Percentiles rank a stretch among this genome's conserved stretches.
These are phyloP conservation scores for Clarireedia monteithiana DNA, from an alignment of 2,329 filamentous ascomycete species.

Conservation along the genomic window DNA sequence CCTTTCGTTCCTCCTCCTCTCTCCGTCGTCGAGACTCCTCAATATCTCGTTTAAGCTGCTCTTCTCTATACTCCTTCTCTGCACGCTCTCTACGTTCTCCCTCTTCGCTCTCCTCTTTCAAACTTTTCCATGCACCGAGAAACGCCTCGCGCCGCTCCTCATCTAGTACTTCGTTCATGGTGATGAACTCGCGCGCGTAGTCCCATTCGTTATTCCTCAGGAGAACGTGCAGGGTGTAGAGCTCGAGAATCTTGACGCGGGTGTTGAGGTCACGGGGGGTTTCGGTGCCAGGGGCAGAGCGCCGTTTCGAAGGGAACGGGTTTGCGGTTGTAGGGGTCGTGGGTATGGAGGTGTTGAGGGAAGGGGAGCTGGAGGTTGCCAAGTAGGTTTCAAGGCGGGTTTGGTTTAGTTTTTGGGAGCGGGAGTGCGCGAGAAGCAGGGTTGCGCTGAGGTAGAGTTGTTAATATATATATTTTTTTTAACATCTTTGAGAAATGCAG, in stretches of 20 bases:
- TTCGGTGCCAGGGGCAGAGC: slow-evolving; percentile 50
- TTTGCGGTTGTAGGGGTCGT: slow-evolving; percentile 52
- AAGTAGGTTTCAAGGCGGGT: slow-evolving; percentile 83
- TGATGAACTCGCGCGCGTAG: slow-evolving; percentile 86
- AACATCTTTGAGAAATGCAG: slow-evolving; percentile 2
- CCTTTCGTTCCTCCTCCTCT: slow-evolving; percentile 53
- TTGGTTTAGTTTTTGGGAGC: slow-evolving; percentile 76
- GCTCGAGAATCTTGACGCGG: slow-evolving; percentile 83
- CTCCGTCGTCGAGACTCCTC: slow-evolving; percentile 49
- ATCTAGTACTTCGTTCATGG: slow-evolving; percentile 76
- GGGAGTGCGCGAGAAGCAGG: slow-evolving; percentile 81
- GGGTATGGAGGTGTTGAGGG: slow-evolving; percentile 64
- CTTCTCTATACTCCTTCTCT: slow-evolving; percentile 48
- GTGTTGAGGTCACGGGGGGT: slow-evolving; percentile 79
- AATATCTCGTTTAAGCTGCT: slow-evolving; percentile 46
- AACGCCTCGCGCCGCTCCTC: slow-evolving; percentile 89
- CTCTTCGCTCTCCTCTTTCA: slow-evolving; percentile 78
- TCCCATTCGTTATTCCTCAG: slow-evolving; percentile 93
- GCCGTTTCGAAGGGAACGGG: slow-evolving; percentile 23
- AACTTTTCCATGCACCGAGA: slow-evolving; percentile 71
- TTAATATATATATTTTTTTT: slow-evolving; percentile 13
- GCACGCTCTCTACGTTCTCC: slow-evolving; percentile 55
- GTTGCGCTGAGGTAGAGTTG: slow-evolving; percentile 57
- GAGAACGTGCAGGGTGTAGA: slow-evolving; percentile 94
- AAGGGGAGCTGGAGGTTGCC: slow-evolving; percentile 64